Evolutionary conservation across 2,329 filamentous ascomycete genomes (phyloP).

Genomic region (Curvularia lunata): DNA sequence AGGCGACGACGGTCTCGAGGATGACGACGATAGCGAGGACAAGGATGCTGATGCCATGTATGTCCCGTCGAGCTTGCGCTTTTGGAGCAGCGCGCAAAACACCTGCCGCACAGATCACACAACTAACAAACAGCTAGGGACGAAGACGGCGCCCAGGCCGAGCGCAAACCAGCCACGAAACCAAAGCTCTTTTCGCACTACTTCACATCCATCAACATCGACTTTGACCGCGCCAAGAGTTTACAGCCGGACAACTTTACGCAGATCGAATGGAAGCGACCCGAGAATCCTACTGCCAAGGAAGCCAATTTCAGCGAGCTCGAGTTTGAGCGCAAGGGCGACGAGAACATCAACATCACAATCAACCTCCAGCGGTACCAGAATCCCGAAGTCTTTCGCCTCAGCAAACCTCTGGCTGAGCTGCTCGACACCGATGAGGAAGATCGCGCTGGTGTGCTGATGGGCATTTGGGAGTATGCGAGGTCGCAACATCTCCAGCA

Average conservation of each 20-base stretch:
- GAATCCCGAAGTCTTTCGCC: slow-evolving; percentile 79
- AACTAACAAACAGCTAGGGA: slow-evolving; percentile 47
- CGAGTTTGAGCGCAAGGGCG: slow-evolving; percentile 87
- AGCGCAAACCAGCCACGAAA: slow-evolving; percentile 45
- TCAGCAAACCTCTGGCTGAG: slow-evolving; percentile 80
- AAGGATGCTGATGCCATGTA: slow-evolving; percentile 61
- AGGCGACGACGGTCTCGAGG: slow-evolving; percentile 39
- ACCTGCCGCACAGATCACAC: background rate
- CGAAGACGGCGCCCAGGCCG: slow-evolving; percentile 59
- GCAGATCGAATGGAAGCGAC: slow-evolving; percentile 86
- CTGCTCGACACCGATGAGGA: slow-evolving; percentile 87
- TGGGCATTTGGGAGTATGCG: slow-evolving; percentile 96
- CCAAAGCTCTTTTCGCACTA: slow-evolving; percentile 73
- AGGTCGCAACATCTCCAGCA: slow-evolving; percentile 85
- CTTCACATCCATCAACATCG: slow-evolving; percentile 78
- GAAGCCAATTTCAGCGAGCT: slow-evolving; percentile 86
- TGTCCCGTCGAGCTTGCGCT: slow-evolving; percentile 7
- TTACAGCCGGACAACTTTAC: slow-evolving; percentile 69
- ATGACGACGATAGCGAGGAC: slow-evolving; percentile 38
- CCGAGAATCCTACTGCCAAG: slow-evolving; percentile 66
- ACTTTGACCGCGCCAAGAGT: slow-evolving; percentile 63
- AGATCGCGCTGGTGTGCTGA: slow-evolving; percentile 83
- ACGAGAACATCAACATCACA: slow-evolving; percentile 90
- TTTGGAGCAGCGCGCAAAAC: background rate
- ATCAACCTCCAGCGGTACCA: slow-evolving; percentile 88